phyloP scores from a whole-genome alignment of 495 filamentous ascomycete genomes.

The Echria macrotheca region DNA sequence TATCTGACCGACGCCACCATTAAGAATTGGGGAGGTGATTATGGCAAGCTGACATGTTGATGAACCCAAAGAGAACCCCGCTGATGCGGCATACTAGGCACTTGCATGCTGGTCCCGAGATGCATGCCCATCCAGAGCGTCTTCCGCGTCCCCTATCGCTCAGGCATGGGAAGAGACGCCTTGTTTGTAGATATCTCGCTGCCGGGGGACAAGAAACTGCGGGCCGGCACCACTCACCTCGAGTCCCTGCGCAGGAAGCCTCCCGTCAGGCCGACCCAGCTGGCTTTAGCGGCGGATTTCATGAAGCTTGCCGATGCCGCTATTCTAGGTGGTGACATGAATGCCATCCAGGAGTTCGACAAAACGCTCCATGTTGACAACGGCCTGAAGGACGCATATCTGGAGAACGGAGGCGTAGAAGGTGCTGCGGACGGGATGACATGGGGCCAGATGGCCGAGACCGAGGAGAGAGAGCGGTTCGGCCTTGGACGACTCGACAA shows the following conservation, averaged over 20 bases:
- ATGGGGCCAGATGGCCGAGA: slow-evolving; percentile 50
- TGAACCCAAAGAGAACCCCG: too few species aligned
- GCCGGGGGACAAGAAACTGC: slow-evolving; percentile 21
- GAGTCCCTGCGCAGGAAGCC: slow-evolving; percentile 42
- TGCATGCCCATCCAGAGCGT: slow-evolving; percentile 32
- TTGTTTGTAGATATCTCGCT: slow-evolving; percentile 45
- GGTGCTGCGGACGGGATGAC: slow-evolving; percentile 47
- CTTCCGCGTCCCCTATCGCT: slow-evolving; percentile 44
- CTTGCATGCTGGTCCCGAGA: slow-evolving; percentile 45
- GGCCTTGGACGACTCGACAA: slow-evolving; percentile 50
- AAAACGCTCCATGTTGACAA: slow-evolving; percentile 39
- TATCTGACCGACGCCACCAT: slow-evolving; percentile 39
- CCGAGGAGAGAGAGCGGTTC: slow-evolving; percentile 27
- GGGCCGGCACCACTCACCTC: slow-evolving; percentile 51
- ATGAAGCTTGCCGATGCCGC: slow-evolving; percentile 24
- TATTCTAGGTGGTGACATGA: slow-evolving; percentile 46
- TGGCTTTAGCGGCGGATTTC: slow-evolving; percentile 32
- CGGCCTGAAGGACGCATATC: slow-evolving; percentile 46
- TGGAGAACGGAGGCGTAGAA: slow-evolving; percentile 45
- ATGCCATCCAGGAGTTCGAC: slow-evolving; percentile 52
- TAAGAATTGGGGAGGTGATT: slow-evolving; percentile 9
- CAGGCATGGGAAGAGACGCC: slow-evolving; percentile 45
- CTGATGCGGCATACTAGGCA: too few species aligned
- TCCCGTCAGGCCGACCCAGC: slow-evolving; percentile 40
- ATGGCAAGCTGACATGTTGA: slow-evolving; percentile 12